phyloP scores from a whole-genome alignment of 768 basidiomycete species.

The Mycena amicta region DNA sequence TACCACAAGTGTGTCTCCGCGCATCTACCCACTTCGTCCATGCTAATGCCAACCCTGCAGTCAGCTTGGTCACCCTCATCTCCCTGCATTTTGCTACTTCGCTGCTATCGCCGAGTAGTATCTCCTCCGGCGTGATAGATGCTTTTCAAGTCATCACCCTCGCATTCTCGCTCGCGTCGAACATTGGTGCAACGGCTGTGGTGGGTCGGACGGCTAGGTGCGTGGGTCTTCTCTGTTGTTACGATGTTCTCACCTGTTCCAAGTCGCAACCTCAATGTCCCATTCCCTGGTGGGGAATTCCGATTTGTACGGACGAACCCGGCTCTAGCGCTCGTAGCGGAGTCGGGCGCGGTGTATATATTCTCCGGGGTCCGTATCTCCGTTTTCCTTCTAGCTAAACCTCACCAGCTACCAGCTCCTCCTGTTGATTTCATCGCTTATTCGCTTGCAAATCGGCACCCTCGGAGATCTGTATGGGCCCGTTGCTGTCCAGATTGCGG shows the following conservation, averaged over 20 bases:
- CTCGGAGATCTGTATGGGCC: slow-evolving; percentile 6
- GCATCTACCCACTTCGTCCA: background rate
- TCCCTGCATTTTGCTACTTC: background rate
- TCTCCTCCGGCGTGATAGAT: background rate
- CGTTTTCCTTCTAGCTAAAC: background rate
- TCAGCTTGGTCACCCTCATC: background rate
- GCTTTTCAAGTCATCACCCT: background rate
- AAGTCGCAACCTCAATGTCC: background rate
- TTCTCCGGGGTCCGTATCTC: background rate
- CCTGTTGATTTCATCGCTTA: background rate
- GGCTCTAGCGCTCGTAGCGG: background rate
- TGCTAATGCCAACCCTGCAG: background rate
- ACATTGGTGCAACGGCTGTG: background rate
- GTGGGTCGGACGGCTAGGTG: background rate
- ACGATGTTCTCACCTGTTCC: background rate
- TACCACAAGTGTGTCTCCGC: background rate
- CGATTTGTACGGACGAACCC: background rate
- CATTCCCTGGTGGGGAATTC: background rate
- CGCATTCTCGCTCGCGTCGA: background rate
- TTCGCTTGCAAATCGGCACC: background rate
- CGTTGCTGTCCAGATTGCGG: slow-evolving; percentile 7
- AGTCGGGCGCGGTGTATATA: background rate
- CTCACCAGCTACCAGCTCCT: background rate
- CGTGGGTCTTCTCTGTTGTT: background rate
- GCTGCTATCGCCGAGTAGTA: background rate